Percentiles rank a stretch among this genome's conserved stretches.
phyloP scores from a whole-genome alignment of 441 rosid genomes.

The Aquilaria agallochum region DNA sequence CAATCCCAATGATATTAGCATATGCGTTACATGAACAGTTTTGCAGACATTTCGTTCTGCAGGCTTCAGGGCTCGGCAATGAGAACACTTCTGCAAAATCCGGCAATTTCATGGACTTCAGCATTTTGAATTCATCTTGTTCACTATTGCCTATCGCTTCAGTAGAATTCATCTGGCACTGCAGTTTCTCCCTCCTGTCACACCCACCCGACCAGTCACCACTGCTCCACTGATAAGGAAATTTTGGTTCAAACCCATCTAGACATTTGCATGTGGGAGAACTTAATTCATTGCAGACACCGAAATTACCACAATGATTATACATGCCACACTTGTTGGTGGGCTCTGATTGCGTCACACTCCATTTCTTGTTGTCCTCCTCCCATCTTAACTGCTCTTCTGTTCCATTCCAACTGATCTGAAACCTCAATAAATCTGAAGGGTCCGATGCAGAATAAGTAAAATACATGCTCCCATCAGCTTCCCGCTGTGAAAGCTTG shows the following conservation, averaged over 20 bases:
- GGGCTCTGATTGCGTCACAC: constrained; percentile 30
- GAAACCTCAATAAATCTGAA: constrained; percentile 40
- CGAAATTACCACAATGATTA: constrained; percentile 71
- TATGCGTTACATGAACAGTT: constrained; percentile 71
- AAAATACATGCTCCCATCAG: constrained; percentile 35
- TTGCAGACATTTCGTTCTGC: constrained; percentile 36
- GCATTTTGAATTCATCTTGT: constrained; percentile 41
- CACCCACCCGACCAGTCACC: constrained; percentile 72
- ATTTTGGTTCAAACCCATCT: constrained; percentile 47
- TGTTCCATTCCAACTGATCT: constrained; percentile 28
- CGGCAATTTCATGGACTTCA: constrained; percentile 53
- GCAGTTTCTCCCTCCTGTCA: constrained; percentile 34
- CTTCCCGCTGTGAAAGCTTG: constrained; percentile 24
- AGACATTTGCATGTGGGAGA: constrained; percentile 50
- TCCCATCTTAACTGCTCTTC: constrained; percentile 54
- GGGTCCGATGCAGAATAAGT: constrained; percentile 36
- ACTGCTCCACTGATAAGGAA: constrained; percentile 31
- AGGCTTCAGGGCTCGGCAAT: constrained; percentile 16
- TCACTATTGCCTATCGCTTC: constrained; percentile 10
- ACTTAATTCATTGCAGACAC: constrained; percentile 37
- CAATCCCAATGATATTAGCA: constrained; percentile 34
- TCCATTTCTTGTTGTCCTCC: constrained; percentile 37
- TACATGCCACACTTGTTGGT: constrained; percentile 53
- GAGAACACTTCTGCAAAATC: constrained; percentile 35
- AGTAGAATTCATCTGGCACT: constrained; percentile 40